Base-by-base conservation (phyloP, 1,284 basidiomycete genomes). In the Irpex sp. region DNA sequence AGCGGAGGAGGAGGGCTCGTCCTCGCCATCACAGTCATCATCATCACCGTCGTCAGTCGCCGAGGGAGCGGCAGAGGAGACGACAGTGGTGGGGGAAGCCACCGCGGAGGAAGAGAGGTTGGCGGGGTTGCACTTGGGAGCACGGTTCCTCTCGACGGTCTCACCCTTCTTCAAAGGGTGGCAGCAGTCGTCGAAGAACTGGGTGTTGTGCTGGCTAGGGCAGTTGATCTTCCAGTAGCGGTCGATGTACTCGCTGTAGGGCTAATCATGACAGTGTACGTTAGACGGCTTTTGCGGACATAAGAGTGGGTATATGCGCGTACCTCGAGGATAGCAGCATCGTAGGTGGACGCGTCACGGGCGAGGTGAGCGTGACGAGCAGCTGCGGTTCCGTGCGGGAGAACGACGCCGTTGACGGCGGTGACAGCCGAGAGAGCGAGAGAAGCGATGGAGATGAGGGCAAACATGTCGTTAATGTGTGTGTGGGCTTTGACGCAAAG, bases 101-200 rank as follows among this genome's bases (percentile, higher is more conserved):
- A 67, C 61, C n/a, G 72, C 69, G 33, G 65, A 58, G n/a, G 69
- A 65, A 17, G 49, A 58, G 13, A 53, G n/a, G 58, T 61, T 57
- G 36, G 65, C 59, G 35, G 80, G 79, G 66, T 68, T 74, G 75
- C 89, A 92, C 71, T 85, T 76, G n/a, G 81, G 68, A 26, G 79
- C 76, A 64, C 83, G 84, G 71, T 76, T 74, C 60, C 72, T 76
- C 9, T 70, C 70, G 57, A 86, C 76, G 61, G 76, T 81, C 77
- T 88, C 77, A 57, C 72, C 80, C 39, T 81, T 76, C 82, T 83
- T 72, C 63, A 78, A 68, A 35, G 85, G 85, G 71, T 81, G 81
- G 77, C 85, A 88, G 74, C 85, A 87, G 39, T 73, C 69, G 61
- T 85, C 78, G 72, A 89, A 92, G 80, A 92, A 93, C 21, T 75